These are phyloP conservation scores for Rhizopus sp. DNA, from an alignment of 371 early-diverging fungal species.

Conservation along the genomic window DNA sequence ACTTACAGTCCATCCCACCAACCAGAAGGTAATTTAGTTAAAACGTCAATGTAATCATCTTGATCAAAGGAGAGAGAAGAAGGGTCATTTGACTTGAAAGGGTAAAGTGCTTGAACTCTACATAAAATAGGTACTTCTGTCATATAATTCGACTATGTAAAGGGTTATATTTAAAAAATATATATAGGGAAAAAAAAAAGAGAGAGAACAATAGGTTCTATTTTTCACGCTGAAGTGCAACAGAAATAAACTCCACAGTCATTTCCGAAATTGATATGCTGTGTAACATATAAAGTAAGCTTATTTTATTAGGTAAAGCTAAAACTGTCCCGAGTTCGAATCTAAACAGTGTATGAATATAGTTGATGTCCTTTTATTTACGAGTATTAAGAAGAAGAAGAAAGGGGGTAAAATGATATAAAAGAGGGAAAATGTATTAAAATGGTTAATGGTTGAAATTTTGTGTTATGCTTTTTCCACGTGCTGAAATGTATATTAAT, in stretches of 20 bases:
- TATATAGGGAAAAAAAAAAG: slow-evolving; percentile 9
- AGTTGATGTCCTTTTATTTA: too few species aligned
- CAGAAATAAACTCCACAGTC: neutral
- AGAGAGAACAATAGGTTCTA: neutral
- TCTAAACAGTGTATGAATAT: too few species aligned
- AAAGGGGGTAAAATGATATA: neutral
- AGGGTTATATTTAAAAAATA: neutral
- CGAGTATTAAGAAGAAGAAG: too few species aligned
- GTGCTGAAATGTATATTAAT: slow-evolving; percentile 9
- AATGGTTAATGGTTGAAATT: neutral
- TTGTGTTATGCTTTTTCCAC: neutral
- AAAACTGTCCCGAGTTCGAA: too few species aligned
- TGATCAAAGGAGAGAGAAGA: slow-evolving; percentile 69
- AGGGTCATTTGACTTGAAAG: slow-evolving; percentile 68
- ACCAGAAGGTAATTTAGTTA: slow-evolving; percentile 76
- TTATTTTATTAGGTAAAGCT: too few species aligned
- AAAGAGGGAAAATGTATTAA: slow-evolving; percentile 4
- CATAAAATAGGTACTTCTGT: slow-evolving; percentile 24
- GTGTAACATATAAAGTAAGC: too few species aligned
- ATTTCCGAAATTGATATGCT: too few species aligned
- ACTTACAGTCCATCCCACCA: slow-evolving; percentile 84
- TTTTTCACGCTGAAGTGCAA: neutral
- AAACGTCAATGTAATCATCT: slow-evolving; percentile 80
- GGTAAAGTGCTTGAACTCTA: slow-evolving; percentile 66
- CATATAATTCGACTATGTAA: slow-evolving; percentile 13